phyloP scores from a whole-genome alignment of 345 rosid genomes.

The Euphorbia pulcherrima region DNA sequence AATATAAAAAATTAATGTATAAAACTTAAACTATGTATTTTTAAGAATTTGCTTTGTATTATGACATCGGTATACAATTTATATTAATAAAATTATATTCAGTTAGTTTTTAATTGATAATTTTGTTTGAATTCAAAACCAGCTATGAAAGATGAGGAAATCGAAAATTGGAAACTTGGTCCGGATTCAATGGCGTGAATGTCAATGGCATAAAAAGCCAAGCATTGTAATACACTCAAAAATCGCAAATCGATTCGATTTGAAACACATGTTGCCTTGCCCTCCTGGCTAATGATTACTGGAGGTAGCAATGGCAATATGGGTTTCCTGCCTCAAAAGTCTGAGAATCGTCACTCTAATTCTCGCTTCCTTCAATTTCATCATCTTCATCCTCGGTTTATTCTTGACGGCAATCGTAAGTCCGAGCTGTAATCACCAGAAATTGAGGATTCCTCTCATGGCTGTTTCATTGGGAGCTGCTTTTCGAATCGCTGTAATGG shows the following conservation, averaged over 20 bases:
- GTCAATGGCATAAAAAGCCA: background rate
- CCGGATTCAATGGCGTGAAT: background rate
- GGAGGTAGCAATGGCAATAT: slow-evolving; percentile 24
- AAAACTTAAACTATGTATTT: no score
- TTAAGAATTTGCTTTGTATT: no score
- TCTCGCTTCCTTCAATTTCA: slow-evolving; percentile 44
- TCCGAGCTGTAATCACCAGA: slow-evolving; percentile 33
- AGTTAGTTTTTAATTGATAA: background rate
- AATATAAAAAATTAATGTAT: no score
- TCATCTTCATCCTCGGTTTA: slow-evolving; percentile 47
- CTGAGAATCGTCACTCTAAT: slow-evolving; percentile 44
- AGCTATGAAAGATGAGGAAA: no score
- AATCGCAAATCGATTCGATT: background rate
- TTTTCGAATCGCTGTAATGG: slow-evolving; percentile 50
- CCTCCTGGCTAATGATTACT: no score
- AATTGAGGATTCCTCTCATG: slow-evolving; percentile 28
- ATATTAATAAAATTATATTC: no score
- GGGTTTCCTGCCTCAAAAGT: slow-evolving; percentile 38
- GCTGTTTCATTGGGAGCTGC: slow-evolving; percentile 49
- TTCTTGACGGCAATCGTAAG: slow-evolving; percentile 30
- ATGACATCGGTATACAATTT: no score
- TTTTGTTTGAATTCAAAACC: background rate
- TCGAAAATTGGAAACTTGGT: no score
- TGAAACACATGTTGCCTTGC: background rate
- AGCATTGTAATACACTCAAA: background rate